Evolutionary conservation across 805 yeast species (phyloP), one percentile per base, ranked within the genome.

Genomic region (Metschnikowia sp.): DNA sequence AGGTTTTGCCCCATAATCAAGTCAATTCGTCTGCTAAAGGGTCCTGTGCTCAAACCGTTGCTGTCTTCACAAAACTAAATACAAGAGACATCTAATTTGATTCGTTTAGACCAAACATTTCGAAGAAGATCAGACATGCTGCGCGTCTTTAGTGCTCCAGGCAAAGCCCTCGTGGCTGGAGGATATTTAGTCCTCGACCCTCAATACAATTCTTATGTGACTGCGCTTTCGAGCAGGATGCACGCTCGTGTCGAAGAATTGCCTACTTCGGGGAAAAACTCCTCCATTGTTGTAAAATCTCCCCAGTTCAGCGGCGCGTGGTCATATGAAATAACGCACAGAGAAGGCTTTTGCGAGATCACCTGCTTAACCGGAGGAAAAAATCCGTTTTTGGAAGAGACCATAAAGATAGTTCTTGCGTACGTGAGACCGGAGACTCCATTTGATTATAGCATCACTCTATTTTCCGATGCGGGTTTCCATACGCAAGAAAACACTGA

Each of bases 101-200:
- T 7, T 5, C 26, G 26, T 5, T 22, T 5, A 22, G 7, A 3
- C 7, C 7, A 7, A 22, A 22, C 7, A 22, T 22, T 7, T 22
- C 26, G 7, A 22, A 22, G 1, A 22, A 22, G 7, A 22, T 22
- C 7, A 22, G 26, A 8, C 36, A 59, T 57, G 60, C 40, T 52
- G 36, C 66, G 69, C 45, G 88, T 84, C 8, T 92, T 81, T 62
- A 86, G 96, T 60, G 95, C 98, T 0, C 97, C 99, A 0, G 97
- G 98, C 0, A 94, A 94, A 64, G 98, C 97, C 1, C 72, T 94
- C 28, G 58, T 94, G 10, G 97, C 94, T 0, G 99, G 99, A 15
- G 99, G 99, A 0, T 94, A 94, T 62, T 74, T 94, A 32, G 98
- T 94, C 0, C 70, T 94, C 18, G 94, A 87, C 49, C 91, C 91